phyloP scores from a whole-genome alignment of 2,329 filamentous ascomycete species.

The Blastomyces gilchristii region DNA sequence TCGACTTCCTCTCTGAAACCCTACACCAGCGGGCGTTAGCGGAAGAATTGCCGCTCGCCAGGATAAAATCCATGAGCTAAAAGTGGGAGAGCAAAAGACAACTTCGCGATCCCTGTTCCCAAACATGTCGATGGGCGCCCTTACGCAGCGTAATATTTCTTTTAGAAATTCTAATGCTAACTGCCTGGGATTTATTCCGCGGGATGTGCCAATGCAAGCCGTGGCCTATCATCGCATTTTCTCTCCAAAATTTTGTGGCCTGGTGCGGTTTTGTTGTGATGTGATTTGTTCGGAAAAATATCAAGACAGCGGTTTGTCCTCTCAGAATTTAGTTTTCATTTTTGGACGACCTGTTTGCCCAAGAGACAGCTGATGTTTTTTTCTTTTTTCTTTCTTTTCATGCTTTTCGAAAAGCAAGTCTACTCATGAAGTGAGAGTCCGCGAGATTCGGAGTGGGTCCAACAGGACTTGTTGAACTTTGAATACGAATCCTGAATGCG shows the following conservation, averaged over 20 bases:
- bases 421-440: too few species aligned
- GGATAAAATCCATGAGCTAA: neutral
- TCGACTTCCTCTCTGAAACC: neutral
- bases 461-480: neutral
- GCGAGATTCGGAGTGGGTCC: too few species aligned
- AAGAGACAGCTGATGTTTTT: too few species aligned
- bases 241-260: neutral
- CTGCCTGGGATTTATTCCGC: neutral
- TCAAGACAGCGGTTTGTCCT: neutral
- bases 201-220: neutral
- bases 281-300: neutral
- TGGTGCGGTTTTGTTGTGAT: neutral
- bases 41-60: neutral
- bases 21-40: neutral
- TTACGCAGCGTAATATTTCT: too few species aligned
- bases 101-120: too few species aligned
- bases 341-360: too few species aligned
- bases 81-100: neutral
- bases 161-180: too few species aligned
- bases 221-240: neutral
- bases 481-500: neutral
- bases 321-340: neutral
- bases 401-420: too few species aligned
- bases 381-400: too few species aligned
- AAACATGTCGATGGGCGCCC: too few species aligned